Base-by-base conservation (phyloP, 179 eudicot species). In the Actinidia chinensis region DNA sequence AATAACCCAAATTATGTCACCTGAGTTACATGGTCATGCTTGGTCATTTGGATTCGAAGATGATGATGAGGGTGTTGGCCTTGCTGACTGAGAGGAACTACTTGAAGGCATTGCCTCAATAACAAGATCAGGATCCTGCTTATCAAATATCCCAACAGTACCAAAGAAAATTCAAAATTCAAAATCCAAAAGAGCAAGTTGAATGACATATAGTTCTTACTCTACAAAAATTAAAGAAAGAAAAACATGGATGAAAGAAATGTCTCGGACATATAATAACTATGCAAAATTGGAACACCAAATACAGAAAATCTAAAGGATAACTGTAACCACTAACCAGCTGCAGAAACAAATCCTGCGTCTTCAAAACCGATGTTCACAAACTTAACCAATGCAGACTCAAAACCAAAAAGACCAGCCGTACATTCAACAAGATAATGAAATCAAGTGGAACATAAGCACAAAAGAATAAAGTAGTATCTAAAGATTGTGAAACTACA, bases 81-180 rank as follows among this genome's bases (percentile, higher is more conserved):
- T 74, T 58, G 77, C 77, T 43, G 77, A 56, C 54, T 74, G 77
- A 59, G 67, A 74, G 54, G 77, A 74, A 56, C 77, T 33, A 17
- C 68, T 61, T 42, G 77, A 43, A 58, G 54, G 52, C 88, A 94
- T 93, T 76, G 97, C 89, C 81, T 94, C 98, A 78, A 94, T 97
- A 69, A 88, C 82, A 44, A 94, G 88, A 83, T 88, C 97, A 75
- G 91, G 93, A 81, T 94, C 98, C 77, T 74, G 67, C 13, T 0
- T 20, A 43, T 59, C 4, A 54, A 33, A 40, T 14, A 51, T 17
- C 61, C 47, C 76, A 73, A 40, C 12, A 13, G 18, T n/a, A 56
- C 17, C 47, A 40, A 4, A 1, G 9, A 59, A 73, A 59, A 74
- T 4, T 11, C 23, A n/a, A 74, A 58, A n/a, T 12, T 15, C 47